phyloP scores from a whole-genome alignment of 306 rosid species.

The Castanea crenata region DNA sequence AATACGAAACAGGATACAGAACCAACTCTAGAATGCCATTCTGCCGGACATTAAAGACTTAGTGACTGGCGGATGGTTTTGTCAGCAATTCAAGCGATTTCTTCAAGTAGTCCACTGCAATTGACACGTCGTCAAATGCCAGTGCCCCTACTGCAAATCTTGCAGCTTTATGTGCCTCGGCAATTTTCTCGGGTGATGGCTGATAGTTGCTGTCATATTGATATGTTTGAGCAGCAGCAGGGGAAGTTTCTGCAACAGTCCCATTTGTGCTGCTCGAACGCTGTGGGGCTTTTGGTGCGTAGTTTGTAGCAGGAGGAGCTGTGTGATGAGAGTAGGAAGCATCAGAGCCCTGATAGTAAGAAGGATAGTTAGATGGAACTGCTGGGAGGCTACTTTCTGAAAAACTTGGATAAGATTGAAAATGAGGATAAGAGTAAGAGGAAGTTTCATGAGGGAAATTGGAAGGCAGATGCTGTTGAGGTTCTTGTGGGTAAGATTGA shows the following conservation, averaged over 20 bases:
- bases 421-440: slow-evolving; percentile 55
- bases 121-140: slow-evolving; percentile 92
- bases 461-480: slow-evolving; percentile 59
- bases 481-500: slow-evolving; percentile 63
- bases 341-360: slow-evolving; percentile 71
- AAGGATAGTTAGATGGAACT: slow-evolving; percentile 52
- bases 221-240: slow-evolving; percentile 48
- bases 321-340: slow-evolving; percentile 55
- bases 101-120: slow-evolving; percentile 77
- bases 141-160: slow-evolving; percentile 99
- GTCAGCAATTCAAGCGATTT: slow-evolving; percentile 94
- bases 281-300: slow-evolving; percentile 41
- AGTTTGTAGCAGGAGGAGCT: slow-evolving; percentile 56
- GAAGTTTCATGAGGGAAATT: slow-evolving; percentile 60
- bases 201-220: slow-evolving; percentile 77
- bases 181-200: slow-evolving; percentile 86
- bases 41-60: slow-evolving; percentile 14
- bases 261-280: slow-evolving; percentile 56
- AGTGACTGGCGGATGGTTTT: slow-evolving; percentile 67
- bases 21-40: slow-evolving; percentile 21
- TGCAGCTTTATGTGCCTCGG: slow-evolving; percentile 98
- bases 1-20: slow-evolving; percentile 5
- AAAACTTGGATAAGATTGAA: slow-evolving; percentile 96
- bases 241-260: slow-evolving; percentile 43
- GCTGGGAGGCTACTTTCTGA: slow-evolving; percentile 83